Base-by-base conservation (phyloP, 257 asterid genomes). In the Capsicum pubescens region DNA sequence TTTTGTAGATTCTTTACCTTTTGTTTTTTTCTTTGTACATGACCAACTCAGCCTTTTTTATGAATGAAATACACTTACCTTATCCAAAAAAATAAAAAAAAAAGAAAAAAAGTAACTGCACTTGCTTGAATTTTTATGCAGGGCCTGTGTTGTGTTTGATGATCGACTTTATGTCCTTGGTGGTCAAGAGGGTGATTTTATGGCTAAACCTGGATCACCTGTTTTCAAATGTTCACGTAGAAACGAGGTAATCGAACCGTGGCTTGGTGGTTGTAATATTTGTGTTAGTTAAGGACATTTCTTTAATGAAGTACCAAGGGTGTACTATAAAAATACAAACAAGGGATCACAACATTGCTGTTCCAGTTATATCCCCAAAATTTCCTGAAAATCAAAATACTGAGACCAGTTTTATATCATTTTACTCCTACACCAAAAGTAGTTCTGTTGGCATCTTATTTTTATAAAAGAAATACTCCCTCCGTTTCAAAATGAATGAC, bases 191-290 rank as follows among this genome's bases (percentile, higher is more conserved):
- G 99, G 99, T 67, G 98, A 94, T 89, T 93, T 94, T 90, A 92
- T 94, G 97, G 98, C 99, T 32, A 94, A 95, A 89, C 97, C 98
- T 63, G 99, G 98, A 87, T 92, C 98, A 56, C 99, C 99, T 64
- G 92, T 94, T 84, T 93, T 94, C 85, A 94, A 95, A 89, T 94
- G 98, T 91, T 94, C 99, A 55, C 97, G 98, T 36, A 84, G 99
- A 82, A 90, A 90, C 63, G 99, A 95, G 98, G 99, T 95, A 89
- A 74, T 82, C 42, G 70, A 12, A 58, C 74, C 15, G 57, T 77
- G 82, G 32, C 66, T 77, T 54, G 66, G 66, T 36, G 8, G 64
- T 32, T 5, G 56, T 69, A 8, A 7, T 8, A 36, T 50, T 76
- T 52, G 11, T 54, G 7, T 21, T 7, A 3, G 61, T 19, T 13